These are phyloP conservation scores for Canavalia gladiata DNA, from an alignment of 306 rosid genomes.

Conservation along the genomic window DNA sequence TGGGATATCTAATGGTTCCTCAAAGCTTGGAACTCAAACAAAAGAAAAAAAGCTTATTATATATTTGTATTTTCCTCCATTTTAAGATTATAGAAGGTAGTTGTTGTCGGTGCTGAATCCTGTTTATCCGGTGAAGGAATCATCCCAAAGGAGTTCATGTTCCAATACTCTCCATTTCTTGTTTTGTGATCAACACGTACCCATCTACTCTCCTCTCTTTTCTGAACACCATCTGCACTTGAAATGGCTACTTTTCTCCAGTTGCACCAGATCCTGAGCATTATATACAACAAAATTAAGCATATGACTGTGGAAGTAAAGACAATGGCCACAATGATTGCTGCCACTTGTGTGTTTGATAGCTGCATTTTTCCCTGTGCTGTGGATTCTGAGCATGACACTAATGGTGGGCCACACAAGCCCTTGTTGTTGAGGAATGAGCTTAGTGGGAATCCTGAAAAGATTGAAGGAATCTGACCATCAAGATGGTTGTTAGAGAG, in stretches of 20 bases:
- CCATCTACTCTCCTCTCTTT: slow-evolving; percentile 61
- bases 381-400: slow-evolving; percentile 60
- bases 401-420: slow-evolving; percentile 80
- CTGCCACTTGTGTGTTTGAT: slow-evolving; percentile 68
- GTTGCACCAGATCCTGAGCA: slow-evolving; percentile 93
- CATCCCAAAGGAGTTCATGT: slow-evolving; percentile 68
- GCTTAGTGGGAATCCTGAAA: slow-evolving; percentile 74
- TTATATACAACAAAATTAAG: slow-evolving; percentile 71
- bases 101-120: slow-evolving; percentile 51
- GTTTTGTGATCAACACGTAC: slow-evolving; percentile 56
- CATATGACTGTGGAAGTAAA: slow-evolving; percentile 80
- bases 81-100: slow-evolving; percentile 66
- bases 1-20: slow-evolving; percentile 1
- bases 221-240: slow-evolving; percentile 59
- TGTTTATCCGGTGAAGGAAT: slow-evolving; percentile 70
- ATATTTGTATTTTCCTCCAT: slow-evolving; percentile 58
- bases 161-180: slow-evolving; percentile 80
- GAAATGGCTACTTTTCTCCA: slow-evolving; percentile 85
- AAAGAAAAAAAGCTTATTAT: slow-evolving; percentile 37
- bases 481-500: slow-evolving; percentile 78
- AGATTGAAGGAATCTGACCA: slow-evolving; percentile 77
- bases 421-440: slow-evolving; percentile 74
- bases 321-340: slow-evolving; percentile 79
- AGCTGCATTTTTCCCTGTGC: slow-evolving; percentile 54
- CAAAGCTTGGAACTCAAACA: slow-evolving; percentile 36